A percentile compares a stretch with the other conserved stretches of the same genome.
Evolutionary conservation across 345 rosid genomes (phyloP).

Genomic region (Gossypium australe): DNA sequence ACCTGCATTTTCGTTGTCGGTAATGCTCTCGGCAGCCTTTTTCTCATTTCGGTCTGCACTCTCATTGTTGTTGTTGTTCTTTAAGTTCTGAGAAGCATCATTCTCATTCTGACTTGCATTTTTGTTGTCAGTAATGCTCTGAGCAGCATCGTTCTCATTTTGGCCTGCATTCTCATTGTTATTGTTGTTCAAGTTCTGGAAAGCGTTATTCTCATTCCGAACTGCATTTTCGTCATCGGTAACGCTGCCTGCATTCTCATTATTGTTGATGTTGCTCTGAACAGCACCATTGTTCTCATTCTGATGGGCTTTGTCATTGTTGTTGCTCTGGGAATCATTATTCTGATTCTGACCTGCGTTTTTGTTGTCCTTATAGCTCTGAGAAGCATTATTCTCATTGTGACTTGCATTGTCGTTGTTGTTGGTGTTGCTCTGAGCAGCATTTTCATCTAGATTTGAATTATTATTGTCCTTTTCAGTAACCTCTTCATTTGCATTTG

Average conservation of each 20-base stretch:
- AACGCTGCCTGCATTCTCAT: neutral
- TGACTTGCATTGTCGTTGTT: neutral
- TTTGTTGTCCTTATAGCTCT: neutral
- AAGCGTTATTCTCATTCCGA: neutral
- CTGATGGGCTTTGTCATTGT: slow-evolving; percentile 12
- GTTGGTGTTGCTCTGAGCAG: neutral
- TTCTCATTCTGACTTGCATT: neutral
- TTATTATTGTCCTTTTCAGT: neutral
- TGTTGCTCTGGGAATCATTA: slow-evolving; percentile 1
- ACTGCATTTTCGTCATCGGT: neutral
- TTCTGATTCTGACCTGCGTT: slow-evolving; percentile 7
- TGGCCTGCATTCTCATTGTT: neutral
- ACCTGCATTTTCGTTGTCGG: neutral
- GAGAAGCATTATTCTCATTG: slow-evolving; percentile 7
- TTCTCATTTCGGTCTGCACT: neutral
- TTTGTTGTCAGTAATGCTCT: neutral
- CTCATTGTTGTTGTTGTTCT: neutral
- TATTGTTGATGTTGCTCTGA: neutral
- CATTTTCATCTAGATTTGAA: slow-evolving; percentile 6
- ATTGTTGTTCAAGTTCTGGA: neutral
- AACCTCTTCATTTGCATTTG: slow-evolving; percentile 8
- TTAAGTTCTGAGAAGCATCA: neutral
- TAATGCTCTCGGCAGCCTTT: neutral
- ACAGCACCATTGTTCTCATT: slow-evolving; percentile 14
- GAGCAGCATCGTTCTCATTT: neutral